These are phyloP conservation scores for Trichoderma oligosporum DNA, from an alignment of 2,329 filamentous ascomycete species.

Conservation along the genomic window DNA sequence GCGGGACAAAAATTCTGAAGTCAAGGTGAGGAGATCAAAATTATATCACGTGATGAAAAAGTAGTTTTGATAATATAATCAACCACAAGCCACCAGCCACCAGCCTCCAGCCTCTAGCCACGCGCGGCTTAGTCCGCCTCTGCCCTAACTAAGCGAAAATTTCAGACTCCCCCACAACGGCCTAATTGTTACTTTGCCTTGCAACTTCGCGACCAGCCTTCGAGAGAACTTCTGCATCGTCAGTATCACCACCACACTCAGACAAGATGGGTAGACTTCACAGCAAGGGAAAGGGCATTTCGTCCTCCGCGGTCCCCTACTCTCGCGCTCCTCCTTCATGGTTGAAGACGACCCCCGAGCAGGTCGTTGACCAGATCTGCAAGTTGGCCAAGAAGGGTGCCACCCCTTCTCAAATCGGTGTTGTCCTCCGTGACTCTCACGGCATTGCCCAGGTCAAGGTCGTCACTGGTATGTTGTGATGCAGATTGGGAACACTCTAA, in stretches of 20 bases:
- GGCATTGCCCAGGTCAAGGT: constrained; percentile 97
- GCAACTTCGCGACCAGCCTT: constrained; percentile 27
- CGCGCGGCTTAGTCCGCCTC: constrained; percentile 22
- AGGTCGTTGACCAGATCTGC: constrained; percentile 98
- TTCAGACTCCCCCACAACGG: constrained; percentile 39
- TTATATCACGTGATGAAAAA: constrained; percentile 2
- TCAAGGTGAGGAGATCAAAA: neutral
- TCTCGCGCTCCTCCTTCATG: constrained; percentile 87
- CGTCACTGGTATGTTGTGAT: constrained; percentile 73
- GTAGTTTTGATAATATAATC: neutral
- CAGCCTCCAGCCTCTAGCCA: no score
- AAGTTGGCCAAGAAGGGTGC: constrained; percentile 99
- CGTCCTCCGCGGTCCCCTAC: constrained; percentile 92
- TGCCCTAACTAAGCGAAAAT: constrained; percentile 48
- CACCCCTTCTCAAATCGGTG: constrained; percentile 98
- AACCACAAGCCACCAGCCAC: neutral
- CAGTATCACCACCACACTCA: constrained; percentile 39
- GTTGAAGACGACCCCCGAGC: constrained; percentile 98
- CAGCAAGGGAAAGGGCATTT: constrained; percentile 99
- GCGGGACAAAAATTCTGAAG: constrained; percentile 8
- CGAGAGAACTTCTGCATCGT: constrained; percentile 31
- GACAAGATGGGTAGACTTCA: constrained; percentile 94
- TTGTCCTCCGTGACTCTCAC: constrained; percentile 96
- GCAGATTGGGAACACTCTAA: neutral
- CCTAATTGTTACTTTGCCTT: constrained; percentile 20